Evolutionary conservation across 495 filamentous ascomycete species (phyloP), one percentile per base, ranked within the genome.

Genomic region (Sporormia fimetaria): DNA sequence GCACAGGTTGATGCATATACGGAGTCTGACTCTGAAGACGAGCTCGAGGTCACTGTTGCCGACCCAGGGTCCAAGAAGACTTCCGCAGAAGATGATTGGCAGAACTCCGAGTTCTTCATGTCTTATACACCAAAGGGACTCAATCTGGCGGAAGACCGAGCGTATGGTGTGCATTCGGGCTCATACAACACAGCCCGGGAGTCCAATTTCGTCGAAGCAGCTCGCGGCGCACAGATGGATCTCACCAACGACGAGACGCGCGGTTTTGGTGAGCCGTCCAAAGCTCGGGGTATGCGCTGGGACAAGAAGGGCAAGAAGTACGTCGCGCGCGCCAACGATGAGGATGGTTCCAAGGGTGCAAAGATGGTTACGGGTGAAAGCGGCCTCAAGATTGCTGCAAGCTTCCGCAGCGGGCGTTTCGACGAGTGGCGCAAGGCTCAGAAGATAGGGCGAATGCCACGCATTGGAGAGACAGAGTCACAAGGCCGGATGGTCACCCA

Each of bases 231-330:
- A 2, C 80, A 83, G 21, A 88, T 98, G 80, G 88, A 98, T 58
- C 74, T 98, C 2, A 75, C 67, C 22, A 81, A 80, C 49, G 90
- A 95, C 40, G 80, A 81, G 6, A 71, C 71, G 27, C 80, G 78
- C 42, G 67, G 70, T 7, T 87, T 92, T 56, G 86, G 69, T 27
- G 76, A 82, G 52, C 75, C 82, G 1, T 73, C 74, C 15, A 73
- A 75, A 54, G 58, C 65, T 9, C 69, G 76, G 25, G 75, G 78
- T 32, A 74, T 90, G 76, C 75, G 87, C 39, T 98, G 90, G 90
- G 90, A 98, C 66, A 94, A 94, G 71, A 87, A 90, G 55, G 74
- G 78, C 52, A 88, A 81, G 63, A 96, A 95, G 64, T 98, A 95
- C 63, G 88, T 98, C 5, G 64, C 80, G 2, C 71, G 79, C 18